These are phyloP conservation scores for Ogataea paraovalis DNA, from an alignment of 805 yeast genomes.

Conservation along the genomic window DNA sequence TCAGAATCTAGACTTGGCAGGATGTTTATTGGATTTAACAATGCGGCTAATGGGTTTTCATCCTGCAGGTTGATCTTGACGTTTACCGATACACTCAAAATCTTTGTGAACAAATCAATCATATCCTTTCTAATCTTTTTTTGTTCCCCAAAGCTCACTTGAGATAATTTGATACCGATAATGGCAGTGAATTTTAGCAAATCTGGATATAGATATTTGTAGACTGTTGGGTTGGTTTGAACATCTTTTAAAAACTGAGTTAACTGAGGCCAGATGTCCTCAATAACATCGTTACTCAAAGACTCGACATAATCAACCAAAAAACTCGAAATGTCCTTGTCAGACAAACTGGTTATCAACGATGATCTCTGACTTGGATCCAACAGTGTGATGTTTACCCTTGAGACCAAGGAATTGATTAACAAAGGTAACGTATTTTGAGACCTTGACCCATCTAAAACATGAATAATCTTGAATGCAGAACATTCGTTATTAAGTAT, in stretches of 20 bases:
- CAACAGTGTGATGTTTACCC: conserved; percentile 35
- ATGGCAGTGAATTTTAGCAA: conserved; percentile 49
- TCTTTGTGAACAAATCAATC: conserved; percentile 24
- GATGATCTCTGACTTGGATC: conserved; percentile 38
- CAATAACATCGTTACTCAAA: conserved; percentile 70
- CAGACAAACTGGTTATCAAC: conserved; percentile 43
- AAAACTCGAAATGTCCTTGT: conserved; percentile 44
- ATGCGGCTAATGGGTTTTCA: conserved; percentile 15
- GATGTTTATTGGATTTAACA: conserved; percentile 23
- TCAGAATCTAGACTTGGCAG: conserved; percentile 17
- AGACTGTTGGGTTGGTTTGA: conserved; percentile 41
- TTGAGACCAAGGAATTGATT: conserved; percentile 48
- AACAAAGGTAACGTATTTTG: conserved; percentile 68
- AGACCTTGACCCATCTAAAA: conserved; percentile 80
- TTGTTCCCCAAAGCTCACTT: conserved; percentile 58
- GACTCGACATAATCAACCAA: conserved; percentile 58
- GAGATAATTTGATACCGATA: conserved; percentile 53
- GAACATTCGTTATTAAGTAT: conserved; percentile 23
- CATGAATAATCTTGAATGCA: conserved; percentile 62
- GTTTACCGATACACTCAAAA: conserved; percentile 22
- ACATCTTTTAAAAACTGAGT: conserved; percentile 59
- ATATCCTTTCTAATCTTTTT: conserved; percentile 54
- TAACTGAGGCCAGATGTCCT: conserved; percentile 68
- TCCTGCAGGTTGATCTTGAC: conserved; percentile 17
- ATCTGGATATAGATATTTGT: conserved; percentile 47